Base-by-base conservation (phyloP, 345 rosid genomes). In the Populus pruinosa region DNA sequence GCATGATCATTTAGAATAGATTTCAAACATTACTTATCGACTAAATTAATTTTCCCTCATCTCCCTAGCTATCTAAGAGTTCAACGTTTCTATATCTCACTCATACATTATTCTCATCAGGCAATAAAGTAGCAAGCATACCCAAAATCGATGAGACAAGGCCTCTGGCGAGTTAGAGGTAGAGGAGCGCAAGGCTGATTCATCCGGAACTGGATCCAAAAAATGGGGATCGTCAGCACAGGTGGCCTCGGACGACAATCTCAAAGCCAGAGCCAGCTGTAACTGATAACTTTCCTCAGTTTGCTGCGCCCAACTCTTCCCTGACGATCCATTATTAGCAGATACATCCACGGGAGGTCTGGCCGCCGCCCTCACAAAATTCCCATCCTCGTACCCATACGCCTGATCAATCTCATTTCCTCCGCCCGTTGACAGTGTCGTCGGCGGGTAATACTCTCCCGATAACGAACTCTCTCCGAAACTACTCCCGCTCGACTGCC, bases 251-350 rank as follows among this genome's bases (percentile, higher is more conserved):
- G 93, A 90, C 2, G 98, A 92, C 68, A 96, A 90, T 81, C 99
- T 86, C 83, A 94, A 84, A 66, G 99, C 98, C 81, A 96, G 81
- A 44, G 99, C 99, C 88, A 96, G 82, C 87, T 96, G 99, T 80
- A 96, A 86, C 91, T 96, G 99, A 50, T 96, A 96, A 81, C 99
- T 96, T 93, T 96, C 99, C 82, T 96, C 99, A 76, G 99, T 96
- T 88, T 94, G 98, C 83, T 89, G 97, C 75, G 98, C 99, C 99
- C 97, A 96, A 86, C 97, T 92, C 86, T 90, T 96, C 80, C 94
- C 97, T 2, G 89, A 88, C 1, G 93, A 88, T 13, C 92, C 83
- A 33, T 64, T 62, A 33, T 55, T 47, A 81, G 8, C 91, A 88
- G 0, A 77, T 80, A 66, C 66, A 41, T 49, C n/a, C 67, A 33